Base-by-base conservation (phyloP, 2,329 filamentous ascomycete species). In the Stachybotrys elegans region DNA sequence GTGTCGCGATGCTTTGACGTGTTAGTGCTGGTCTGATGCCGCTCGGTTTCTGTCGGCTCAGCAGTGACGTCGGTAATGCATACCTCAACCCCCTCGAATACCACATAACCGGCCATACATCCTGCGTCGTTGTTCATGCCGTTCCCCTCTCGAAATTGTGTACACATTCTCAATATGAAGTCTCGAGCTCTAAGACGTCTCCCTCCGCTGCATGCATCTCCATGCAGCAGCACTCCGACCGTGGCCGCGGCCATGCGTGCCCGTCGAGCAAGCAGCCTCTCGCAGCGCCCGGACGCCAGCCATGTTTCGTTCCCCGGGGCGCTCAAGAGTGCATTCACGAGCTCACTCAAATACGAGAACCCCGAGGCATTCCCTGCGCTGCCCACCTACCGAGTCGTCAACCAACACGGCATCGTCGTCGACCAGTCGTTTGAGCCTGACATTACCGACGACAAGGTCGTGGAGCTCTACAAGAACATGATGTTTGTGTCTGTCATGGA, bases 321-420 rank as follows among this genome's bases (percentile, higher is more conserved):
- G 1, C 75, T 97, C 42, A 92, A 96, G 64, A 95, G 89, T 62
- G 88, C 88, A 50, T 98, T 98, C 67, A 95, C 88, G 5, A 84
- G 79, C 51, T 73, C 76, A 1, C 83, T 97, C 65, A 73, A 77
- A 32, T 97, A 95, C 66, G 79, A 88, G 44, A 78, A 80, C 40
- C 87, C 91, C 1, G 77, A 83, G 32, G 79, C 83, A 42, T 78
- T 84, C 55, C 73, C 82, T 25, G 84, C 90, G 5, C 86, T 98
- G 59, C 82, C 91, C 21, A 97, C 93, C 5, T 98, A 94, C 71
- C 86, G 93, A 40, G 83, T 92, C 21, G 84, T 98, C 59, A 87
- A 95, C 63, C 90, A 94, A 54, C 83, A 96, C 61, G 93, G 93
- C 41, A 74, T 78, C 23, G 78, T 95, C 31, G 82, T 97, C 16